These are phyloP conservation scores for Liriodendron chinense DNA, from an alignment of 164 flowering plant genomes.

Conservation along the genomic window DNA sequence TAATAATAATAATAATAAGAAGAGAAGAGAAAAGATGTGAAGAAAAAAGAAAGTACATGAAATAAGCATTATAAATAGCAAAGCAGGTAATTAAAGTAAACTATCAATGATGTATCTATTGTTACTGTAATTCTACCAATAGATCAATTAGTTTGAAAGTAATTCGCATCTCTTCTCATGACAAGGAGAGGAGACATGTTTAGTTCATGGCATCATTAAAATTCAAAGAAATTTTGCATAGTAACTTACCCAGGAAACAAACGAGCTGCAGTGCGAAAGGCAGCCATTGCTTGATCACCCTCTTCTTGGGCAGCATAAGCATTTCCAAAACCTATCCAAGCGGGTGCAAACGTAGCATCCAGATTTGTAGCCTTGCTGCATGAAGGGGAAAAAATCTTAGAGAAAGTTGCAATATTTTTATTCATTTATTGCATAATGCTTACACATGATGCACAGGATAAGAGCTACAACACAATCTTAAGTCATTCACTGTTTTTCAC, in stretches of 20 bases:
- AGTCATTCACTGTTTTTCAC: neutral
- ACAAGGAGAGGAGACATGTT: neutral
- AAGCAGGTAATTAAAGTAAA: too few species aligned
- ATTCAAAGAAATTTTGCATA: neutral
- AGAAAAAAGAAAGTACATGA: too few species aligned
- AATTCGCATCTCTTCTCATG: neutral
- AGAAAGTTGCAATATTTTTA: slow-evolving; percentile 5
- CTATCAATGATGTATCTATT: too few species aligned
- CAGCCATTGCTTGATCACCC: slow-evolving; percentile 98
- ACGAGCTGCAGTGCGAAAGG: slow-evolving; percentile 95
- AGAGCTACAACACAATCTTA: neutral
- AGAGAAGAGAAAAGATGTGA: too few species aligned
- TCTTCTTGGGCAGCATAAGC: slow-evolving; percentile 95
- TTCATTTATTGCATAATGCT: neutral
- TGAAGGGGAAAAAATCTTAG: slow-evolving; percentile 2
- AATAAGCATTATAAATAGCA: too few species aligned
- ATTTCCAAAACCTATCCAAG: slow-evolving; percentile 93
- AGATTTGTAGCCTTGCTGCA: slow-evolving; percentile 85
- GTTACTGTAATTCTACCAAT: too few species aligned
- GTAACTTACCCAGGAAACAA: slow-evolving; percentile 85
- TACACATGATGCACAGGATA: neutral
- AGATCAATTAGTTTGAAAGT: neutral
- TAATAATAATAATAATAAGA: too few species aligned
- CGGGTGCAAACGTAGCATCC: slow-evolving; percentile 87
- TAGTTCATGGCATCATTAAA: neutral